Percentiles rank a stretch among this genome's conserved stretches.
These are phyloP conservation scores for Triticum urartu DNA, from an alignment of 176 grass and related monocot genomes.

Conservation along the genomic window DNA sequence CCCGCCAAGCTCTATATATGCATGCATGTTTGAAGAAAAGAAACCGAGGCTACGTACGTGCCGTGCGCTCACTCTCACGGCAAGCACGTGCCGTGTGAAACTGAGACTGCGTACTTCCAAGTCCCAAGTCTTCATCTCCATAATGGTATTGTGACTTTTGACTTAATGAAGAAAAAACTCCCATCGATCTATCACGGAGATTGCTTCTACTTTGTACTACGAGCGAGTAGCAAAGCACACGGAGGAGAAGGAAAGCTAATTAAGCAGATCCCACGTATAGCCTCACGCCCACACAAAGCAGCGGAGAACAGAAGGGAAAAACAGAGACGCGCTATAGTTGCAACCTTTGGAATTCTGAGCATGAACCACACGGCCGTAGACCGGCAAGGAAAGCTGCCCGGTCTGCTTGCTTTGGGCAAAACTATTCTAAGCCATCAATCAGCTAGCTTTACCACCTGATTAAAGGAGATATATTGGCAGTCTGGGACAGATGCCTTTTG, in stretches of 20 bases:
- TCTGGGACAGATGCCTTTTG: background rate
- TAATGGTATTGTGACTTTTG: background rate
- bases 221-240: background rate
- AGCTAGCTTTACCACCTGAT: background rate
- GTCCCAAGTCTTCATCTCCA: background rate
- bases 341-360: background rate
- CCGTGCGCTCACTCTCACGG: too few relatives aligned
- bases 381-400: background rate
- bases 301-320: background rate
- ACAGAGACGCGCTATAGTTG: background rate
- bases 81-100: too few relatives aligned
- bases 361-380: background rate
- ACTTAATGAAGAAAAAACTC: background rate
- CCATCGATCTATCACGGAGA: background rate
- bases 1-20: too few relatives aligned
- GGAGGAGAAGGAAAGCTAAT: background rate
- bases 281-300: background rate
- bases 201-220: background rate
- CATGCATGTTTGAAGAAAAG: too few relatives aligned
- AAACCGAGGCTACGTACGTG: too few relatives aligned
- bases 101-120: too few relatives aligned
- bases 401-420: background rate
- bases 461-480: background rate
- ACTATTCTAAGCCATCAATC: background rate
- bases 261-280: background rate